Base-by-base conservation (phyloP, 2,329 filamentous ascomycete species). In the Xylariaceae sp. region DNA sequence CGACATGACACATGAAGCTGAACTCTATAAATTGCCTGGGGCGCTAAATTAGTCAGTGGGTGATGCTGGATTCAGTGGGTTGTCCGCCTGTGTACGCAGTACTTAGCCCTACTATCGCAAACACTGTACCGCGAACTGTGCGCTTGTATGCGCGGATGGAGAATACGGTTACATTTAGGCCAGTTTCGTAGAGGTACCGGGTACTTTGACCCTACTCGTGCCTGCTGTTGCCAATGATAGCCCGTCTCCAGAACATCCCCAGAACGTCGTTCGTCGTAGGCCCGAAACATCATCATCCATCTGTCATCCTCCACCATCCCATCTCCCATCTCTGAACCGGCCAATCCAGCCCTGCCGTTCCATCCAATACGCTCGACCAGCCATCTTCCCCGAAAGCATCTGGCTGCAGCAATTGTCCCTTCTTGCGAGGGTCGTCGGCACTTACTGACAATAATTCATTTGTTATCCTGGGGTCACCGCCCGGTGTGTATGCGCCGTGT, bases 291-390 rank as follows among this genome's bases (percentile, higher is more conserved):
- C 61, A 64, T 64, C 62, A 62, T 64, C 57, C 49, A 47, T 55
- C 57, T 64, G 62, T 64, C 60, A 64, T 64, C 62, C 61, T 57
- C 59, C 57, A 58, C 54, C 52, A 51, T 51, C 47, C 57, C 55
- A 58, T 58, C 56, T 60, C 59, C 49, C 53, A 50, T 57, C 45
- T 4, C 58, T 59, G 52, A 53, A 55, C 56, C 51, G 51, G 51
- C 56, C 61, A 61, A 62, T 57, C 60, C 62, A 62, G 53, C 62
- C 60, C 53, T 53, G 56, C 41, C 55, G 58, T 52, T 50, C 18
- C 58, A 51, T 57, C 58, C 53, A n/a, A 45, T n/a, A 6, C 41
- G 41, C n/a, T 45, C 41, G 47, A 51, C 50, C 49, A 55, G 45
- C 51, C 53, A 51, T 59, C 57, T 58, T 56, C 55, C 39, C 60